These are phyloP conservation scores for Trametes meyenii DNA, from an alignment of 768 basidiomycete species.

Conservation along the genomic window DNA sequence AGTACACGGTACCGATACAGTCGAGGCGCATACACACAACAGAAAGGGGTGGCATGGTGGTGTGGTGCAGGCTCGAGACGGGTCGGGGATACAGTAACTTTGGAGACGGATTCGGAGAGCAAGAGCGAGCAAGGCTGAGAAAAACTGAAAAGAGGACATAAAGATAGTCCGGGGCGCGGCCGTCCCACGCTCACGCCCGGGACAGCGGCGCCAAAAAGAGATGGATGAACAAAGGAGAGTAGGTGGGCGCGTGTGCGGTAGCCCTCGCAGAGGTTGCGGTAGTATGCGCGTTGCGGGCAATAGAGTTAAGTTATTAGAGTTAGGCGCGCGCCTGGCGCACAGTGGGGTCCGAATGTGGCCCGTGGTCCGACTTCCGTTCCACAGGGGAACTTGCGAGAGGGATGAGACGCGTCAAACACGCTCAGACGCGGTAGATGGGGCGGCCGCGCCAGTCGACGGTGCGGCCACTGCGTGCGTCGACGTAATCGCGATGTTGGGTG, in stretches of 20 bases:
- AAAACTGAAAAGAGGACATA: slow-evolving; percentile 5
- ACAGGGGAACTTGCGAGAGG: background rate
- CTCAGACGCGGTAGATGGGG: slow-evolving; percentile 47
- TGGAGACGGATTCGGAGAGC: background rate
- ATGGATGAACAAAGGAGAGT: slow-evolving; percentile 4
- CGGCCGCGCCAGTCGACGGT: slow-evolving; percentile 57
- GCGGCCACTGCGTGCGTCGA: slow-evolving; percentile 32
- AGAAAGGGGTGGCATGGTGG: background rate
- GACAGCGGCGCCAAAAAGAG: background rate
- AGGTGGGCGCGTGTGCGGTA: background rate
- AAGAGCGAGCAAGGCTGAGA: background rate
- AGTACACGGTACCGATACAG: slow-evolving; percentile 16
- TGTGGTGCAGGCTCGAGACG: background rate
- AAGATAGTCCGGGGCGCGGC: slow-evolving; percentile 3
- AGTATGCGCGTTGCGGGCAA: background rate
- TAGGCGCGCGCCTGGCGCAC: slow-evolving; percentile 1
- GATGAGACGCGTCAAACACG: slow-evolving; percentile 6
- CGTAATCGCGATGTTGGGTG: slow-evolving; percentile 23
- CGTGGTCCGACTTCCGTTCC: slow-evolving; percentile 9
- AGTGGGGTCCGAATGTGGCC: background rate
- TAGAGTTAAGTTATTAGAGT: background rate
- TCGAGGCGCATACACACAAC: slow-evolving; percentile 1
- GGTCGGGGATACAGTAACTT: background rate
- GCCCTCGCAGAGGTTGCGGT: too few species aligned
- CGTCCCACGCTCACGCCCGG: background rate